Conservation (phyloP, 805 yeast species). For the Myxozyma neotropica region DNA sequence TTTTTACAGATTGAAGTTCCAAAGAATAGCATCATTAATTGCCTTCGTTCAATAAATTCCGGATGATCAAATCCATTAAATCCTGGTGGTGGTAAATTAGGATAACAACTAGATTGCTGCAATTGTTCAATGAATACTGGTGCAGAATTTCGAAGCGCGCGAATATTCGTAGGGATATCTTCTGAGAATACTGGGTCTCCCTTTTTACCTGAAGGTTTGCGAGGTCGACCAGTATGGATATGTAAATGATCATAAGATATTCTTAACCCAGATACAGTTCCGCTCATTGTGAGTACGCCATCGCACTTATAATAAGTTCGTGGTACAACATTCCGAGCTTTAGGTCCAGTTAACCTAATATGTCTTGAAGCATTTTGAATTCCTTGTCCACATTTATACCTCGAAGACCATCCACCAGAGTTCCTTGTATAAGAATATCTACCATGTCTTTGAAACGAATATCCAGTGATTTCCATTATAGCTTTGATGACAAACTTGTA, state of each 20-base stretch:
- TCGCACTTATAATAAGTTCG: slow-evolving; percentile 11
- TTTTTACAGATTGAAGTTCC: slow-evolving; percentile 8
- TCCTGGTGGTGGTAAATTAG: slow-evolving; percentile 9
- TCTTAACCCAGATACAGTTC: slow-evolving; percentile 4
- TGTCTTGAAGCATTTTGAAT: slow-evolving; percentile 14
- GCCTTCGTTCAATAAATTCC: slow-evolving; percentile 6
- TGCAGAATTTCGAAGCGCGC: background rate
- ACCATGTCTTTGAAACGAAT: slow-evolving; percentile 13
- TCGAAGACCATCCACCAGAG: slow-evolving; percentile 19
- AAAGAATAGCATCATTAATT: slow-evolving; percentile 14
- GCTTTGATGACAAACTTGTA: slow-evolving; percentile 5
- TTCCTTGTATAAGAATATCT: slow-evolving; percentile 14
- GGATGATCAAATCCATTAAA: slow-evolving; percentile 13
- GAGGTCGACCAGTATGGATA: slow-evolving; percentile 10
- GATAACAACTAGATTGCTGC: background rate
- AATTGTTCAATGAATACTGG: background rate
- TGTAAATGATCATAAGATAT: slow-evolving; percentile 12
- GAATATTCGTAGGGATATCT: slow-evolving; percentile 10
- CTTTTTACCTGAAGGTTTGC: slow-evolving; percentile 14
- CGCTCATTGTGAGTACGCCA: slow-evolving; percentile 7
- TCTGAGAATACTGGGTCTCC: slow-evolving; percentile 7
- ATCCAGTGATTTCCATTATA: slow-evolving; percentile 15
- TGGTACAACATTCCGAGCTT: slow-evolving; percentile 10
- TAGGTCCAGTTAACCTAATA: slow-evolving; percentile 4
- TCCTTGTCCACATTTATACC: slow-evolving; percentile 16